These are phyloP conservation scores for Microdochium bolleyi DNA, from an alignment of 2,329 filamentous ascomycete genomes.

Conservation along the genomic window DNA sequence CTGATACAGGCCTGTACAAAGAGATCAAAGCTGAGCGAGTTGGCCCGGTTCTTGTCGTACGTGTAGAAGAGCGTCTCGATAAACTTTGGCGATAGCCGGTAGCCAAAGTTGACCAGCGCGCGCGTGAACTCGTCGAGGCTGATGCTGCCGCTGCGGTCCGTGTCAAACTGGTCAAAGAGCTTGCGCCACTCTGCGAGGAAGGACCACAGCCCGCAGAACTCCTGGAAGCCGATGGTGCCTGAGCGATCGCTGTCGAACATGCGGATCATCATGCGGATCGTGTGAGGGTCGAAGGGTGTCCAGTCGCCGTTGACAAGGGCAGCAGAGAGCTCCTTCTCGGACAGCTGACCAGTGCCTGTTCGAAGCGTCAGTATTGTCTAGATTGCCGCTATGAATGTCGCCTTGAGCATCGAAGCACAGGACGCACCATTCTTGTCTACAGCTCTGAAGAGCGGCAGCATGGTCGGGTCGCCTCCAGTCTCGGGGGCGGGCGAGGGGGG, in stretches of 20 bases:
- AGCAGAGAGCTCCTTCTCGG: conserved; percentile 76
- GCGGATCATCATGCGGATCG: conserved; percentile 97
- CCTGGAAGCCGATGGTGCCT: conserved; percentile 86
- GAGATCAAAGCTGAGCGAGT: conserved; percentile 82
- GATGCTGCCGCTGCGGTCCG: conserved; percentile 80
- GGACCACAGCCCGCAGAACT: conserved; percentile 94
- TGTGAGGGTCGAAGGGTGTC: conserved; percentile 86
- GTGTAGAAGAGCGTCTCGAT: conserved; percentile 78
- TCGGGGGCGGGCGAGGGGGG: conserved; percentile 56
- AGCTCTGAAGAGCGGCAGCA: conserved; percentile 80
- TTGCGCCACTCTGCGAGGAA: conserved; percentile 91
- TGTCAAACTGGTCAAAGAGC: conserved; percentile 92
- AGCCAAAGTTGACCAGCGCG: conserved; percentile 87
- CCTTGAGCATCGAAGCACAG: background rate
- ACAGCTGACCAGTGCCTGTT: conserved; percentile 69
- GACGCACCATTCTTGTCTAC: conserved; percentile 75
- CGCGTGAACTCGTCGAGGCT: conserved; percentile 80
- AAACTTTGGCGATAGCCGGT: conserved; percentile 78
- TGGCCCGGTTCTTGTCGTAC: conserved; percentile 70
- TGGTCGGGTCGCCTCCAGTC: conserved; percentile 55
- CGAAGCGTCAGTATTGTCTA: background rate
- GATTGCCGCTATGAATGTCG: too few relatives aligned
- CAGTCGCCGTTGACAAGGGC: conserved; percentile 96
- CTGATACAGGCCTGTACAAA: conserved; percentile 98
- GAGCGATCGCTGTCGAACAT: conserved; percentile 96